Percentiles rank a stretch among this genome's conserved stretches.
Conservation (phyloP, 495 filamentous ascomycete genomes). For the Cryomyces antarcticus region DNA sequence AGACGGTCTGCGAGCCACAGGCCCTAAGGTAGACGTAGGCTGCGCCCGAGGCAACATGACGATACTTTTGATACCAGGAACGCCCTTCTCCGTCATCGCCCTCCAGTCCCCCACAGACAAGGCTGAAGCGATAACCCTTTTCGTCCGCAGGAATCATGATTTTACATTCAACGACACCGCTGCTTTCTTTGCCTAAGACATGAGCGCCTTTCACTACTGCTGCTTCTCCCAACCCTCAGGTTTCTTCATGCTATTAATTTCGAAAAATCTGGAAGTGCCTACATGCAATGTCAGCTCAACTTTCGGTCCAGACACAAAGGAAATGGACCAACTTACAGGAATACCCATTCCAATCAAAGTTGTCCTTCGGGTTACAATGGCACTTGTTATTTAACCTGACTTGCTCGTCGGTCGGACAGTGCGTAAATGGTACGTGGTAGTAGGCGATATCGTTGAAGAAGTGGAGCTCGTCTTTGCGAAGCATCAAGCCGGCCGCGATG, state of each 20-base stretch:
- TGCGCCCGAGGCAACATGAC: too few relatives aligned
- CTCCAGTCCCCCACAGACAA: too few relatives aligned
- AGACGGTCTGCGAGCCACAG: too few relatives aligned
- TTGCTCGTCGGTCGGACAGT: slow-evolving; percentile 81
- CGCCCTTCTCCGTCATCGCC: too few relatives aligned
- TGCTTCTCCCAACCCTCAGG: slow-evolving; percentile 59
- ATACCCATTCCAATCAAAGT: slow-evolving; percentile 98
- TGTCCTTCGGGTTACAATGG: slow-evolving; percentile 83
- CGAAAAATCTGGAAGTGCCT: slow-evolving; percentile 71
- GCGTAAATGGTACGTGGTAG: slow-evolving; percentile 96
- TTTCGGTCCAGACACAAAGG: not conserved
- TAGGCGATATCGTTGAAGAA: slow-evolving; percentile 99
- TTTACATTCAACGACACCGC: too few relatives aligned
- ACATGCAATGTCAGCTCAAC: not conserved
- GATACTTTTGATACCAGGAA: too few relatives aligned
- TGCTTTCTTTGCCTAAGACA: too few relatives aligned
- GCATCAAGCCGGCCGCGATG: slow-evolving; percentile 70
- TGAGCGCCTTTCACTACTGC: slow-evolving; percentile 3
- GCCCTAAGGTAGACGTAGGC: too few relatives aligned
- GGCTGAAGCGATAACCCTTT: too few relatives aligned
- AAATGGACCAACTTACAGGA: slow-evolving; percentile 44
- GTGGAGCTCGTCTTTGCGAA: slow-evolving; percentile 83
- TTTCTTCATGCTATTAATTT: slow-evolving; percentile 56
- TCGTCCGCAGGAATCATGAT: too few relatives aligned
- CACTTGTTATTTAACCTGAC: slow-evolving; percentile 64